phyloP scores from a whole-genome alignment of 345 rosid genomes.

The Physaria fendleri region DNA sequence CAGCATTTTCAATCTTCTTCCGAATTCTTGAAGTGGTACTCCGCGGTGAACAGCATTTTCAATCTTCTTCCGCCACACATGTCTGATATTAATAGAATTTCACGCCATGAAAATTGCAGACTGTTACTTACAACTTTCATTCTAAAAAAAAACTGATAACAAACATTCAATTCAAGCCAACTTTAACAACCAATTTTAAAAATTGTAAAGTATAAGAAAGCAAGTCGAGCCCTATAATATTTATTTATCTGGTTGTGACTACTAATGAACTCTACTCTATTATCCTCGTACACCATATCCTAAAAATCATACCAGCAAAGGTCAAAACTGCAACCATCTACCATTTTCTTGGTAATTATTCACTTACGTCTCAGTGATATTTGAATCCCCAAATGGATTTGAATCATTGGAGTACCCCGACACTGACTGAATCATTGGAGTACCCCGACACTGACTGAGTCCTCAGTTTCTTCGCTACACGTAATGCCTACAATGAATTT shows the following conservation, averaged over 20 bases:
- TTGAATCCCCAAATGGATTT: constrained; percentile 87
- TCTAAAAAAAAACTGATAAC: not conserved
- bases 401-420: constrained; percentile 87
- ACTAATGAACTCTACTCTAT: not conserved
- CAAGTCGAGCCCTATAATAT: not conserved
- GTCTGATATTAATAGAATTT: constrained; percentile 34
- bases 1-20: constrained; percentile 82
- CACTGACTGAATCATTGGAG: no score
- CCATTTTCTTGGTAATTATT: not conserved
- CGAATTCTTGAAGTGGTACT: no score
- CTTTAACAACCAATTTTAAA: not conserved
- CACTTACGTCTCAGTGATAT: constrained; percentile 64
- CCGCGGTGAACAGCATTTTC: no score
- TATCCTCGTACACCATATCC: not conserved
- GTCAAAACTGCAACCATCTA: not conserved
- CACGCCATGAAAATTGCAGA: not conserved
- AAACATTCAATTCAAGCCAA: not conserved
- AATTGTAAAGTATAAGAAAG: not conserved
- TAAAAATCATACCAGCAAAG: not conserved
- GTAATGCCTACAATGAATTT: constrained; percentile 41
- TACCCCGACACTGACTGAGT: constrained; percentile 57
- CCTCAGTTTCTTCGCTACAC: constrained; percentile 76
- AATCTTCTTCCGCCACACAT: no score
- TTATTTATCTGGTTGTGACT: not conserved
- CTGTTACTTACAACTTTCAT: not conserved